phyloP scores from a whole-genome alignment of 768 basidiomycete species.

The Agrocybe pediades region DNA sequence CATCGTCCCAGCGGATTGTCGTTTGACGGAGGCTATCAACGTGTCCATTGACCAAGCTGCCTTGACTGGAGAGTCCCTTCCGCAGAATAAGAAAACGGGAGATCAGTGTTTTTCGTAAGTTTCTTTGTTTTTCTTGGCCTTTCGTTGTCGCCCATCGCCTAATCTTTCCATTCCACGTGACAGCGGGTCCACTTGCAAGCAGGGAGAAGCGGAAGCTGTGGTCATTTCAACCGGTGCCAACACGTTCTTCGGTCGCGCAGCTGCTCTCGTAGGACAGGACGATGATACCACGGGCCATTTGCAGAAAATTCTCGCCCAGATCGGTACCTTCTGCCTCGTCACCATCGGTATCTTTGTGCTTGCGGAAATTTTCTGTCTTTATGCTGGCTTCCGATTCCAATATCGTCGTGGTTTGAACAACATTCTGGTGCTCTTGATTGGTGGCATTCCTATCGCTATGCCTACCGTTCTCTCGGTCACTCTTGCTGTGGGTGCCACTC shows the following conservation, averaged over 20 bases:
- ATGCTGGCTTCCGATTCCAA: slow-evolving; percentile 86
- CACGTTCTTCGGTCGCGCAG: slow-evolving; percentile 99
- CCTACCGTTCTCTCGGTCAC: slow-evolving; percentile 98
- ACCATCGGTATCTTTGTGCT: slow-evolving; percentile 95
- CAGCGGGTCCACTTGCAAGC: slow-evolving; percentile 97
- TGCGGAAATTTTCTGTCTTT: slow-evolving; percentile 92
- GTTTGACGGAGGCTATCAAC: slow-evolving; percentile 95
- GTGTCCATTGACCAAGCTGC: slow-evolving; percentile 99
- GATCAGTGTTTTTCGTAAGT: slow-evolving; percentile 99
- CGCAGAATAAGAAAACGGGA: slow-evolving; percentile 85
- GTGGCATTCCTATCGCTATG: slow-evolving; percentile 99
- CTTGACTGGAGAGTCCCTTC: slow-evolving; percentile 95
- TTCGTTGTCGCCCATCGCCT: neutral
- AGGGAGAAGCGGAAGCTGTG: slow-evolving; percentile 98
- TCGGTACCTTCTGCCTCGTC: slow-evolving; percentile 96
- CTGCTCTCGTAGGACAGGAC: slow-evolving; percentile 95
- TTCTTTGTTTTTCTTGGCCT: slow-evolving; percentile 4
- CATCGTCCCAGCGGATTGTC: slow-evolving; percentile 96
- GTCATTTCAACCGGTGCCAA: slow-evolving; percentile 98
- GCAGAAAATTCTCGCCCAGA: slow-evolving; percentile 98
- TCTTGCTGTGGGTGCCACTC: slow-evolving; percentile 97
- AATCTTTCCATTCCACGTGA: no score
- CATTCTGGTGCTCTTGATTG: slow-evolving; percentile 98
- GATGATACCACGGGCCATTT: slow-evolving; percentile 98
- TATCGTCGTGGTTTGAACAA: slow-evolving; percentile 97